Conservation (phyloP, 2,329 filamentous ascomycete genomes). For the Diaporthe capsici region DNA sequence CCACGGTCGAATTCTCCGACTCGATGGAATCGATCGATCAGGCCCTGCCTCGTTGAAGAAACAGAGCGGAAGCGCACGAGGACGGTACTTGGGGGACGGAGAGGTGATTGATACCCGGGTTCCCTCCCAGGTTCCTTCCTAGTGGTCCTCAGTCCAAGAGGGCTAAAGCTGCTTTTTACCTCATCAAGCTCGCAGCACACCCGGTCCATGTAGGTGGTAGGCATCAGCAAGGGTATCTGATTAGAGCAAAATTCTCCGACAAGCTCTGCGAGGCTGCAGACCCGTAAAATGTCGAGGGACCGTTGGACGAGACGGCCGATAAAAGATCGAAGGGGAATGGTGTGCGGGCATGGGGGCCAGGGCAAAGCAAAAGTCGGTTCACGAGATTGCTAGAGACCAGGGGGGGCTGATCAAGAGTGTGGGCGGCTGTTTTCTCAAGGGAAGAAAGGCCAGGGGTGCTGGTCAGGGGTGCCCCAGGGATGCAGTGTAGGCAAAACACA, state of each 20-base stretch:
- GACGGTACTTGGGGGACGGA: conserved; percentile 20
- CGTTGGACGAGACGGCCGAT: conserved; percentile 61
- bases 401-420: conserved; percentile 44
- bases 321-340: conserved; percentile 56
- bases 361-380: conserved; percentile 58
- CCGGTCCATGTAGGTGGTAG: conserved; percentile 50
- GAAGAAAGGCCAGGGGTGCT: conserved; percentile 37
- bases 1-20: conserved; percentile 13
- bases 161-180: conserved; percentile 34
- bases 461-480: conserved; percentile 37
- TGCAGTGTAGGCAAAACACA: conserved; percentile 36
- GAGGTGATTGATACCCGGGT: conserved; percentile 11
- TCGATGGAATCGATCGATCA: conserved; percentile 8
- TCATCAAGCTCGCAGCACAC: conserved; percentile 41
- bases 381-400: conserved; percentile 61
- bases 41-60: neutral
- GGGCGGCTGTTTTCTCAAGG: conserved; percentile 40
- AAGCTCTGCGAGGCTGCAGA: conserved; percentile 52
- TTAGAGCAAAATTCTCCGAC: conserved; percentile 62
- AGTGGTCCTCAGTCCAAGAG: conserved; percentile 1
- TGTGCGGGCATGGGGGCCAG: conserved; percentile 51
- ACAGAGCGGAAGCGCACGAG: conserved; percentile 1
- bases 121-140: conserved; percentile 15
- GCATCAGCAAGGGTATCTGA: conserved; percentile 57
- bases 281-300: conserved; percentile 62